Conservation (phyloP, 1,284 basidiomycete genomes). For the Coriolopsis trogii region DNA sequence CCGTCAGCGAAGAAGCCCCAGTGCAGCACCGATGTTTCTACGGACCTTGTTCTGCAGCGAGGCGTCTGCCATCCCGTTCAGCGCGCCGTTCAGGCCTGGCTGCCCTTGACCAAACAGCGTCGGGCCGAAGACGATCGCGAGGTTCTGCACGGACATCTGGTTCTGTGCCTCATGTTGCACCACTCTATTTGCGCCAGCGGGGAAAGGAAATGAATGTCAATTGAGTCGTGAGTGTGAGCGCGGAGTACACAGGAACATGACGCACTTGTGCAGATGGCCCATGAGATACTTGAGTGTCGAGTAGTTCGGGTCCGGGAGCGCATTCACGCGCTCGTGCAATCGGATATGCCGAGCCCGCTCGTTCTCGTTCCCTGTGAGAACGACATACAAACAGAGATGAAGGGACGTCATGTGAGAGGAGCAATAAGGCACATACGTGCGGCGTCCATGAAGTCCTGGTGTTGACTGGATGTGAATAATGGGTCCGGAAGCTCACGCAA, state of each 20-base stretch:
- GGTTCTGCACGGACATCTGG: conserved; percentile 92
- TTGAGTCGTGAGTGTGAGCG: background rate
- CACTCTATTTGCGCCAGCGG: conserved; percentile 63
- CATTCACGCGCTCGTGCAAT: conserved; percentile 96
- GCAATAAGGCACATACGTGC: conserved; percentile 65
- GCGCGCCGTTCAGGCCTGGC: conserved; percentile 33
- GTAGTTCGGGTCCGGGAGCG: conserved; percentile 97
- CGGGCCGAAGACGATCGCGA: conserved; percentile 97
- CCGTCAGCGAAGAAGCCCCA: conserved; percentile 2
- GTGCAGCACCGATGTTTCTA: conserved; percentile 11
- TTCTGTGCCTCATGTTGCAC: conserved; percentile 77
- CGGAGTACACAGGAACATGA: no score
- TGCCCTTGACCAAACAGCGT: conserved; percentile 78
- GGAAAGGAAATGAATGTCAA: no score
- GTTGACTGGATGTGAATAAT: conserved; percentile 82
- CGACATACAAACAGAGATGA: background rate
- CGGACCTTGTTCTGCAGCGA: conserved; percentile 67
- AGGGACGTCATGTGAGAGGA: no score
- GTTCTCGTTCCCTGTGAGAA: conserved; percentile 81
- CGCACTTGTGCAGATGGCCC: conserved; percentile 88
- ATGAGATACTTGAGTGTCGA: conserved; percentile 96
- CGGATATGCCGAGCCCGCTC: conserved; percentile 93
- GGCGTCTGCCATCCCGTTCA: conserved; percentile 57
- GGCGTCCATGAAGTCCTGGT: conserved; percentile 93
- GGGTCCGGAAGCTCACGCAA: conserved; percentile 96